Conservation (phyloP, 2,329 filamentous ascomycete species). For the Aspergillus intermedius region DNA sequence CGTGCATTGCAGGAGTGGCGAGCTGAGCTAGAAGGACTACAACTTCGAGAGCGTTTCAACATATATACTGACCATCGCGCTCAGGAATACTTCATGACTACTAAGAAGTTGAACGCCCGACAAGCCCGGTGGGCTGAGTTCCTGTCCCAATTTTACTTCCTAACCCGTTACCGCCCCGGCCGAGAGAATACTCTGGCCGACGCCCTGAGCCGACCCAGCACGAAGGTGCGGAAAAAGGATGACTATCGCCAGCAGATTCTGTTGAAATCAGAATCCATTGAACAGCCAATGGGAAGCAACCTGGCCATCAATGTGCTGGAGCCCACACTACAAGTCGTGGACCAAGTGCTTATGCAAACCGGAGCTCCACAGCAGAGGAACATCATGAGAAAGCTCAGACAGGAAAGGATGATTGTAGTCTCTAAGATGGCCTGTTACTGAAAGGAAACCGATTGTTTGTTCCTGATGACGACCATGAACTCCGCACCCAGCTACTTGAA, state of each 20-base stretch:
- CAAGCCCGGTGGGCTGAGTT: constrained; percentile 6
- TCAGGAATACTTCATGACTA: constrained; percentile 21
- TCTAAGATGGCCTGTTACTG: too few relatives aligned
- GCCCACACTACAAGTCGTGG: too few relatives aligned
- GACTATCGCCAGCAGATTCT: not conserved
- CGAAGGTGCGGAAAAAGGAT: not conserved
- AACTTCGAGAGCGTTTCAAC: constrained; percentile 2
- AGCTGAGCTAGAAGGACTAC: constrained; percentile 11
- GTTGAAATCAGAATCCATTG: not conserved
- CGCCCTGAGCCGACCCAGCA: not conserved
- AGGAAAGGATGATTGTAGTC: too few relatives aligned
- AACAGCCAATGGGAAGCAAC: not conserved
- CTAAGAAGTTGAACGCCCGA: constrained; percentile 7
- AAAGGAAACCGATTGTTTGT: too few relatives aligned
- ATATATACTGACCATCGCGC: constrained; percentile 21
- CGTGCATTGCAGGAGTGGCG: constrained; percentile 16
- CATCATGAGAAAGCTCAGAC: too few relatives aligned
- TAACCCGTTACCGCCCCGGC: constrained; percentile 4
- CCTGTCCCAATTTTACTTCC: constrained; percentile 8
- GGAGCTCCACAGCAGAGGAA: too few relatives aligned
- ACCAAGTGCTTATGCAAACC: too few relatives aligned
- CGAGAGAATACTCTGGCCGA: not conserved
- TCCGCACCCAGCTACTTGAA: too few relatives aligned
- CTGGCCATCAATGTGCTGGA: too few relatives aligned
- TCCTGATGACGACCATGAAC: too few relatives aligned